Evolutionary conservation across 306 rosid genomes (phyloP).

Genomic region (Hippophae rhamnoides): DNA sequence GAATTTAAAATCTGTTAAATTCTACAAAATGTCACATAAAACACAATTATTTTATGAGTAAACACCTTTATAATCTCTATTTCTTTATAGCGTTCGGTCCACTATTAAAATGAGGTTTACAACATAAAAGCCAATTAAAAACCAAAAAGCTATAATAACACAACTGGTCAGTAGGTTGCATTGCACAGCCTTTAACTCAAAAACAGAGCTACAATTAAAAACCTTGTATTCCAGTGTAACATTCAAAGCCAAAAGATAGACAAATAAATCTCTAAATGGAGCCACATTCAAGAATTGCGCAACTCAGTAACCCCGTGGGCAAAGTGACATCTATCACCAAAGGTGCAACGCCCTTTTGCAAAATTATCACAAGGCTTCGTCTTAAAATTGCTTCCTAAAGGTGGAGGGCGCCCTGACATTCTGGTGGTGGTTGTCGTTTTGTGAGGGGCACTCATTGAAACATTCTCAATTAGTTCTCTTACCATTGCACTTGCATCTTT

Average conservation of each 20-base stretch:
- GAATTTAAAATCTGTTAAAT: no score
- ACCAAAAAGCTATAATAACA: constrained; percentile 27
- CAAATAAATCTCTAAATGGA: background rate
- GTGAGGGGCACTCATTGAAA: constrained; percentile 45
- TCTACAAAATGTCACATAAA: no score
- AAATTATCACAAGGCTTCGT: constrained; percentile 94
- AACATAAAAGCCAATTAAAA: background rate
- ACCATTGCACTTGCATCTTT: constrained; percentile 85
- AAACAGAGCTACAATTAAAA: constrained; percentile 23
- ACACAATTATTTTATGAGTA: no score
- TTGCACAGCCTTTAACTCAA: constrained; percentile 24
- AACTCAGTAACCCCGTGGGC: constrained; percentile 82
- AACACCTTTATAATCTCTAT: no score
- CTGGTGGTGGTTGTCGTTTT: constrained; percentile 30
- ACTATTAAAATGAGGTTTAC: no score
- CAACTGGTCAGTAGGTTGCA: constrained; percentile 32
- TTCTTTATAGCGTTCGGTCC: no score
- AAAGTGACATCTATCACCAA: constrained; percentile 94
- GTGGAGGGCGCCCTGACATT: constrained; percentile 32
- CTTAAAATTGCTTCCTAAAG: constrained; percentile 57
- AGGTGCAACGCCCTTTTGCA: constrained; percentile 81
- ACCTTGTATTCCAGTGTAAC: constrained; percentile 14
- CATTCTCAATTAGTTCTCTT: constrained; percentile 52
- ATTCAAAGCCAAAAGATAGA: background rate
- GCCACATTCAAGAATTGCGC: constrained; percentile 49